Base-by-base conservation (phyloP, 2,329 filamentous ascomycete species). In the Aureobasidium namibiae region DNA sequence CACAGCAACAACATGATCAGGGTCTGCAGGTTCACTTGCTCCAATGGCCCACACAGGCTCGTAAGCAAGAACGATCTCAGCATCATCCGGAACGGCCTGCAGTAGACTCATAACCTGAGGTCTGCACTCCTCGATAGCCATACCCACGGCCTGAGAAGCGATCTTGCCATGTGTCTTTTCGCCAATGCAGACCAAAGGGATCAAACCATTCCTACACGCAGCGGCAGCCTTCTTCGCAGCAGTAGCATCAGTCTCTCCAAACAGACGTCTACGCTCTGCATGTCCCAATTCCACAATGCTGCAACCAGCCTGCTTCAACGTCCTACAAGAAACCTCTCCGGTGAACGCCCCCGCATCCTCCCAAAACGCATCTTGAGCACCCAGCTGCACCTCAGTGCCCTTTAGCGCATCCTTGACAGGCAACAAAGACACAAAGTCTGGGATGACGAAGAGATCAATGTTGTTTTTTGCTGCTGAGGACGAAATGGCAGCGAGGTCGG, bases 21-120 rank as follows among this genome's bases (percentile, higher is more conserved):
- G 81, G 8, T 80, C 80, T 0, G 90, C 90, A 2, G 90, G 89
- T 67, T 86, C 77, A 1, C 80, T 76, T 10, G 89, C 85, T 0
- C 90, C 90, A 71, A 94, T 95, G 0, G 90, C 90, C 90, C 90
- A 95, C 1, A 94, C 89, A 8, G 90, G 90, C 75, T 95, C 90
- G 68, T 95, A 95, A 0, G 90, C 90, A 60, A 95, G 79, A 7
- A 92, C 82, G 5, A 94, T 80, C 49, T 90, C 86, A 0, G 84
- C 82, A 16, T 83, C 77, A 11, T 76, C 76, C 0, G 84, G 80
- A 8, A 92, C 75, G 0, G 78, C 80, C 1, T 75, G 74, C 54
- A 94, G 69, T 2, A 89, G 83, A 1, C 82, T 76, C 39, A 78
- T 77, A 59, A 95, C 78, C 72, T 92, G 88, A 4, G 75, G 73